Conservation (phyloP, 2,329 filamentous ascomycete genomes). For the Aspergillaceae sp. region DNA sequence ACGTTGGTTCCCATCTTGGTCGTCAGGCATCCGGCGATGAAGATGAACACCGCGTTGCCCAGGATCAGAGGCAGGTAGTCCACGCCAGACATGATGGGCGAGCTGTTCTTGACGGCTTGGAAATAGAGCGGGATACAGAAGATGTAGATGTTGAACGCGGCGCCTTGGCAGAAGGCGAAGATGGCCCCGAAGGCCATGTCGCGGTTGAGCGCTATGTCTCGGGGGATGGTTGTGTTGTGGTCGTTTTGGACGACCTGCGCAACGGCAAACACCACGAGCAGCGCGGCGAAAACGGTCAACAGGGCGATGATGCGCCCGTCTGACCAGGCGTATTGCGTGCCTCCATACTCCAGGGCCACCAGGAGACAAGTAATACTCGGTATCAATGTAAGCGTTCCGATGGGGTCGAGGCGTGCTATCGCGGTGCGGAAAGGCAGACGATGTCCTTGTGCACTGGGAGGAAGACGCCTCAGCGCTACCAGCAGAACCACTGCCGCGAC, state of each 20-base stretch:
- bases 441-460: too few species aligned
- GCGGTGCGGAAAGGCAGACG: too few species aligned
- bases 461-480: too few species aligned
- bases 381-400: conserved; percentile 42
- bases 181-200: too few species aligned
- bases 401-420: conserved; percentile 37
- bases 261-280: conserved; percentile 19
- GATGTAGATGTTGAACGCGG: too few species aligned
- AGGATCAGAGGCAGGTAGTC: background rate
- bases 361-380: conserved; percentile 46
- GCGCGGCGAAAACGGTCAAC: conserved; percentile 40
- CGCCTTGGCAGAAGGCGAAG: too few species aligned
- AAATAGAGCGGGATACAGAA: background rate
- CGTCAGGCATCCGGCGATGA: background rate
- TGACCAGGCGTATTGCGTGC: conserved; percentile 44
- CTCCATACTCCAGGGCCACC: conserved; percentile 51
- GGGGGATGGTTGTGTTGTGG: too few species aligned
- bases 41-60: background rate
- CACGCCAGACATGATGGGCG: background rate
- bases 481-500: too few species aligned
- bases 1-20: background rate
- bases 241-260: too few species aligned
- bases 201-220: too few species aligned
- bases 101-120: background rate
- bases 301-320: conserved; percentile 43